phyloP scores from a whole-genome alignment of 805 yeast genomes.

The Candida wancherniae region DNA sequence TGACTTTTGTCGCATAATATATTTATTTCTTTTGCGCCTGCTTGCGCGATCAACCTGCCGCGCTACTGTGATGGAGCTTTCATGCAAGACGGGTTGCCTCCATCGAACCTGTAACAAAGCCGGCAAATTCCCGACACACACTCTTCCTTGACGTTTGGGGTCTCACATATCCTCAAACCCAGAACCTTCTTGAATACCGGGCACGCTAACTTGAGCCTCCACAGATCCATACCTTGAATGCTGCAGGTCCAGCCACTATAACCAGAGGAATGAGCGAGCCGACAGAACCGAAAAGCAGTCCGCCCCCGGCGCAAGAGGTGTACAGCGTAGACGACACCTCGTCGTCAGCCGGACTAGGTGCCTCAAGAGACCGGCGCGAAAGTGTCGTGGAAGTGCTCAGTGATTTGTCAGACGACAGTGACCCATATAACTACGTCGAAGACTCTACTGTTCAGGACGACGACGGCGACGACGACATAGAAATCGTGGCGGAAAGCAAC shows the following conservation, averaged over 20 bases:
- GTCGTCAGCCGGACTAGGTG: neutral
- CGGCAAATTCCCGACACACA: too few species aligned
- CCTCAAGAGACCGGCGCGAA: slow-evolving; percentile 3
- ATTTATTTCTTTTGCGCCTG: too few species aligned
- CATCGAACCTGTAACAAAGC: too few species aligned
- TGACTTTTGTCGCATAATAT: too few species aligned
- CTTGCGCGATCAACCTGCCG: too few species aligned
- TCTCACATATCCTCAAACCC: too few species aligned
- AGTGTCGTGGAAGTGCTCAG: slow-evolving; percentile 12
- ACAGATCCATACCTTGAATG: too few species aligned
- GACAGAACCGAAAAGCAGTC: slow-evolving; percentile 5
- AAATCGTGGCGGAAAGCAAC: slow-evolving; percentile 13
- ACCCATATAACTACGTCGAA: slow-evolving; percentile 13
- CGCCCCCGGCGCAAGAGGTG: slow-evolving; percentile 14
- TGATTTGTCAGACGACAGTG: slow-evolving; percentile 14
- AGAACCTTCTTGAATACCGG: too few species aligned
- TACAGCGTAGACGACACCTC: slow-evolving; percentile 12
- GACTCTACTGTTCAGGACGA: slow-evolving; percentile 1
- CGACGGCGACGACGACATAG: slow-evolving; percentile 14
- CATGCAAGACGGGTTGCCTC: too few species aligned
- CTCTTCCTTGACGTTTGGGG: too few species aligned
- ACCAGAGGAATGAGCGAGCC: slow-evolving; percentile 9
- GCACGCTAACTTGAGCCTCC: too few species aligned
- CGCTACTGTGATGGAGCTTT: too few species aligned
- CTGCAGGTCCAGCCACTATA: slow-evolving; percentile 1